Conservation (phyloP, 331 rosid species). For the Acacia pycnantha region DNA sequence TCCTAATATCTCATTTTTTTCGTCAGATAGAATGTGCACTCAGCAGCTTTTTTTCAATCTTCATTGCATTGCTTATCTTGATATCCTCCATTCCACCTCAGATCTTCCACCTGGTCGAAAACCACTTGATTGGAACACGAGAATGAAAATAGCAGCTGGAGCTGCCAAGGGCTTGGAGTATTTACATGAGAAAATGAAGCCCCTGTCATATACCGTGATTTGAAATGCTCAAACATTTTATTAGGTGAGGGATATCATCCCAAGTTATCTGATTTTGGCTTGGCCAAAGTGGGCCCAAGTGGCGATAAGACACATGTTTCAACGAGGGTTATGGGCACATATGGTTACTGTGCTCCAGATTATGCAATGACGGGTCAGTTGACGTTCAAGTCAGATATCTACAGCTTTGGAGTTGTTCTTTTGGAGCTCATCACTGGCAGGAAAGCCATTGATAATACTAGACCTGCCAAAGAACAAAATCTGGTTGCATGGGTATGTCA, state of each 20-base stretch:
- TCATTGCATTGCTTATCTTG: background rate
- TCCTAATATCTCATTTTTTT: conserved; percentile 7
- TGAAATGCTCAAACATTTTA: conserved; percentile 45
- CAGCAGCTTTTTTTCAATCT: background rate
- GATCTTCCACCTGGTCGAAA: conserved; percentile 38
- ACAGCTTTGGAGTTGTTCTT: conserved; percentile 84
- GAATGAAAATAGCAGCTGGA: conserved; percentile 74
- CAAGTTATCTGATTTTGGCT: conserved; percentile 70
- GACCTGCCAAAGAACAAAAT: conserved; percentile 25
- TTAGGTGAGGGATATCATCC: conserved; percentile 44
- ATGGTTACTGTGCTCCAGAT: conserved; percentile 66
- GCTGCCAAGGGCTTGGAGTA: conserved; percentile 71
- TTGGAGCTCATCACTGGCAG: conserved; percentile 75
- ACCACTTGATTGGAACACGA: conserved; percentile 57
- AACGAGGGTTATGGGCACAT: conserved; percentile 71
- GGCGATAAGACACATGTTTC: conserved; percentile 34
- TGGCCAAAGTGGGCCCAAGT: conserved; percentile 37
- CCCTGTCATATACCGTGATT: conserved; percentile 37
- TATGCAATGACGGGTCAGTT: conserved; percentile 59
- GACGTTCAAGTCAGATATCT: conserved; percentile 69
- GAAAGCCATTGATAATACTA: conserved; percentile 43
- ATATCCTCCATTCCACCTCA: conserved; percentile 11
- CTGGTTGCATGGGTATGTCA: conserved; percentile 40
- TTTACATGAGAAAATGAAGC: conserved; percentile 39
- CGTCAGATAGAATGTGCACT: conserved; percentile 1